Evolutionary conservation across 768 basidiomycete species (phyloP), one percentile per base, ranked within the genome.

Genomic region (Rhizopogon rudus): DNA sequence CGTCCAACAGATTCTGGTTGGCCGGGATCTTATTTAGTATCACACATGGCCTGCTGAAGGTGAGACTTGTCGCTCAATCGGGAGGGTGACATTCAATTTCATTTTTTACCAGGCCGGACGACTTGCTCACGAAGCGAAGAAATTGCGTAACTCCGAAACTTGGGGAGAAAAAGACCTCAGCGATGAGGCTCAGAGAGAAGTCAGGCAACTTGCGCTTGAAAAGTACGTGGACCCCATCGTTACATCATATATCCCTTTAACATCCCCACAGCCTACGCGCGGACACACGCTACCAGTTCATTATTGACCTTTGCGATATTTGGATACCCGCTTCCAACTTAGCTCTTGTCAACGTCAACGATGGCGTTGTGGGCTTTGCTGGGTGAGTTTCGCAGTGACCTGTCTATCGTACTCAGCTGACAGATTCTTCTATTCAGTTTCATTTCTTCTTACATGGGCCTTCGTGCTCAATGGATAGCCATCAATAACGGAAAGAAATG

Each of bases 271-370:
- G 86, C 41, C 79, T 87, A 63, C 83, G 85, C 45, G 75, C 78
- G 45, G 82, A 80, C 5, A 79, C 85, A 31, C 82, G 86, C 29
- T 81, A 82, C 60, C 97, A 98, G 70, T 81, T 98, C 61, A 72
- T 87, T 53, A 84, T 91, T 56, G 97, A 99, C 68, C 65, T 83
- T 17, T 75, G 94, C 55, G 97, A 99, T 67, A 71, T 93, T 56
- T 95, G 88, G 85, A 84, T 95, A 63, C 97, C 97, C 5, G 89
- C 93, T 6, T 86, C 87, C 17, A 87, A 81, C 55, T 78, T 94
- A 40, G 91, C 88, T 14, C 73, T 90, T 51, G 78, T 86, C 59
- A 80, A 81, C 60, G 62, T 95, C 60, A 92, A 88, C 65, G 97
- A 98, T 57, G 95, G 96, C 25, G 65, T 82, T 17, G 73, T 96